phyloP scores from a whole-genome alignment of 768 basidiomycete species.

The Suillus sp. region DNA sequence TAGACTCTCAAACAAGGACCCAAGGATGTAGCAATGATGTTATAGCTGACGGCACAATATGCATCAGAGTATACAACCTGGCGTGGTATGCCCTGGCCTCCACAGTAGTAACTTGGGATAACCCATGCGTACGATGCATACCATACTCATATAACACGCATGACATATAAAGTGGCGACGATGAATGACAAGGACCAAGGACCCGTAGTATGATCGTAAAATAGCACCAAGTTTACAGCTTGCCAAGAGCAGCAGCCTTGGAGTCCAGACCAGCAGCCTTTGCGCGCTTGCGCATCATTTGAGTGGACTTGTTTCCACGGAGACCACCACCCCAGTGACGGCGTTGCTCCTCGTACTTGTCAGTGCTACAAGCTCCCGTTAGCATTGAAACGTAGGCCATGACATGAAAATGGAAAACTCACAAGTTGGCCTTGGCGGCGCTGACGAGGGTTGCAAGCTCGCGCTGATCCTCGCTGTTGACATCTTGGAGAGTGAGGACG shows the following conservation, averaged over 20 bases:
- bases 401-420: constrained; percentile 35
- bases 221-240: constrained; percentile 50
- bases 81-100: not conserved
- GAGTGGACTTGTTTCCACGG: constrained; percentile 92
- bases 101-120: constrained; percentile 1
- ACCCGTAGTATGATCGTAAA: not conserved
- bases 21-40: not conserved
- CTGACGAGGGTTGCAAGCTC: constrained; percentile 91
- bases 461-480: constrained; percentile 90
- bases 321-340: constrained; percentile 95
- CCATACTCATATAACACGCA: constrained; percentile 9
- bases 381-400: constrained; percentile 11
- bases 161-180: not conserved
- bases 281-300: constrained; percentile 92
- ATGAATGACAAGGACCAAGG: not conserved
- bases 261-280: constrained; percentile 81
- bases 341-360: constrained; percentile 92
- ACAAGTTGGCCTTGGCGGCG: constrained; percentile 98
- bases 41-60: not conserved
- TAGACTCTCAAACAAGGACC: not conserved
- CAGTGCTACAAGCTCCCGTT: constrained; percentile 50
- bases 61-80: not conserved
- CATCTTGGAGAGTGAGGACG: constrained; percentile 89
- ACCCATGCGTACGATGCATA: constrained; percentile 1
- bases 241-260: constrained; percentile 56